Percentiles rank a stretch among this genome's conserved stretches.
Evolutionary conservation across 176 grass and related monocot species (phyloP).

Genomic region (Eremochloa ophiuroides): DNA sequence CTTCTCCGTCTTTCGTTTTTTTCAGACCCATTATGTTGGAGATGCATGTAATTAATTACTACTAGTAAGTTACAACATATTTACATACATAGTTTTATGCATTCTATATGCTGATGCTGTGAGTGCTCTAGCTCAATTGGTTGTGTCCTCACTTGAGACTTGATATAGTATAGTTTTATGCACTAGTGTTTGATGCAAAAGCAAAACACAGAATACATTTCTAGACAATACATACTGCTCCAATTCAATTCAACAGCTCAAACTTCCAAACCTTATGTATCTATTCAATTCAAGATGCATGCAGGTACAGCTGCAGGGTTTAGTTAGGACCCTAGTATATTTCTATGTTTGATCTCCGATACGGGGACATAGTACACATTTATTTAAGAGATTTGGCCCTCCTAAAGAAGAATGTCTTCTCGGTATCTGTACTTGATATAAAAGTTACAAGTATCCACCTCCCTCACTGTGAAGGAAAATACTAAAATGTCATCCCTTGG

Average conservation of each 20-base stretch:
- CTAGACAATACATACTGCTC: background rate
- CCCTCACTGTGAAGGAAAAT: background rate
- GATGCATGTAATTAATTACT: background rate
- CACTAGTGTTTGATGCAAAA: background rate
- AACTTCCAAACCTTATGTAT: background rate
- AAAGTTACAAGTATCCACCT: background rate
- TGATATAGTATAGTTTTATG: no score
- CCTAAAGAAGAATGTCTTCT: background rate
- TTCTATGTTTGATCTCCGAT: background rate
- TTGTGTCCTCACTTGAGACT: no score
- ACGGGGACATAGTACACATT: background rate
- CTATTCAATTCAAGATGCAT: background rate
- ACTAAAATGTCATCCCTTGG: conserved; percentile 38
- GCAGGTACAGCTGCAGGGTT: background rate
- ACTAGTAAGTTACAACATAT: background rate
- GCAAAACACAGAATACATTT: background rate
- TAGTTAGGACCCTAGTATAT: background rate
- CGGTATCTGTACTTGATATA: background rate
- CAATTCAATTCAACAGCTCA: background rate
- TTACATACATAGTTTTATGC: background rate
- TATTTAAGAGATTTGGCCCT: conserved; percentile 17
- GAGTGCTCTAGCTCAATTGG: no score
- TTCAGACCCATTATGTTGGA: background rate
- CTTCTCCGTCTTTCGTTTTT: background rate
- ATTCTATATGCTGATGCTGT: background rate